These are phyloP conservation scores for Penicillium aurantiogriseum DNA, from an alignment of 2,329 filamentous ascomycete species.

Conservation along the genomic window DNA sequence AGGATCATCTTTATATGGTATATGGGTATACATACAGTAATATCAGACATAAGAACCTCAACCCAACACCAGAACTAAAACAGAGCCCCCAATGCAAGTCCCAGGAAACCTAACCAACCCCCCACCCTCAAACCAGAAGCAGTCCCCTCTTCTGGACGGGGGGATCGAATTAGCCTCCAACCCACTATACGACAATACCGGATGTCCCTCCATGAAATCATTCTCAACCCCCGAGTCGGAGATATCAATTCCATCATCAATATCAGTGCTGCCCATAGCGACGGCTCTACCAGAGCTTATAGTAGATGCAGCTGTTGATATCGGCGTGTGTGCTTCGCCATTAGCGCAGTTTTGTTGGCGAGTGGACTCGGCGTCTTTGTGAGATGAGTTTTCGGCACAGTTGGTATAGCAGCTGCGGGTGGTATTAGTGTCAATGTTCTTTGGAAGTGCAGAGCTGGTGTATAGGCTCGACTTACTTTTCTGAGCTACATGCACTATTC, in stretches of 20 bases:
- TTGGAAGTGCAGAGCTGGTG: background rate
- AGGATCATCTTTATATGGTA: background rate
- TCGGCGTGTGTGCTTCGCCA: background rate
- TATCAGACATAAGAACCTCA: background rate
- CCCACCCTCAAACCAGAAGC: background rate
- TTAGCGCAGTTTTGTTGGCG: conserved; percentile 4
- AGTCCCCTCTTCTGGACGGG: background rate
- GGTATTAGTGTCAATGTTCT: background rate
- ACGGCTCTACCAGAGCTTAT: background rate
- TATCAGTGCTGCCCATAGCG: background rate
- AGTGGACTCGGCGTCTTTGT: background rate
- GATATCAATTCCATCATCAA: background rate
- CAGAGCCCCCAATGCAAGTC: conserved; percentile 5
- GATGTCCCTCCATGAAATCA: background rate
- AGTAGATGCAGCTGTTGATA: background rate
- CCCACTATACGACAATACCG: background rate
- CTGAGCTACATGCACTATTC: background rate
- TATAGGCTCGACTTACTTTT: background rate
- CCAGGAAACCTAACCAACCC: conserved; percentile 5
- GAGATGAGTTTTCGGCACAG: background rate
- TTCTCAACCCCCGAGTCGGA: background rate
- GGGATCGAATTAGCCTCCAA: background rate
- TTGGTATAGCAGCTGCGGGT: conserved; percentile 8
- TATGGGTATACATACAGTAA: too few species aligned
- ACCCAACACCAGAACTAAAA: background rate